Conservation (phyloP, 495 filamentous ascomycete genomes). For the Xylaria acuta region DNA sequence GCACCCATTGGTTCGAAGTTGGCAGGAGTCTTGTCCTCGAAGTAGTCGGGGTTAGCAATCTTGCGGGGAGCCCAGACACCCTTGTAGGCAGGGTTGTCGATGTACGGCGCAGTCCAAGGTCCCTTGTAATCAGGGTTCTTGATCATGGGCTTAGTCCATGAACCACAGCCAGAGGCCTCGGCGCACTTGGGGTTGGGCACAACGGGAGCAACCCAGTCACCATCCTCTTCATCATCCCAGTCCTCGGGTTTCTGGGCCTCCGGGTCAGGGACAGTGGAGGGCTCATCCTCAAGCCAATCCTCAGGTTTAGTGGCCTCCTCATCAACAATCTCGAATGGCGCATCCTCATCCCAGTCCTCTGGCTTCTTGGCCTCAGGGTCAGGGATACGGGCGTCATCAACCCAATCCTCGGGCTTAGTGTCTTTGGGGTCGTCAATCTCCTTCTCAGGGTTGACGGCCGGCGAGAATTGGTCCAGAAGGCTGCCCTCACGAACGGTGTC, state of each 20-base stretch:
- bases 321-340: slow-evolving; percentile 92
- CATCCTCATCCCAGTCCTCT: slow-evolving; percentile 99
- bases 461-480: slow-evolving; percentile 93
- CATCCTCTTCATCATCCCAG: slow-evolving; percentile 99
- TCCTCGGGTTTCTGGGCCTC: slow-evolving; percentile 99
- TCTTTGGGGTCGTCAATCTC: slow-evolving; percentile 98
- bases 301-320: slow-evolving; percentile 90
- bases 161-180: slow-evolving; percentile 91
- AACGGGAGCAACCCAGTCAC: slow-evolving; percentile 95
- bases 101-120: slow-evolving; percentile 92
- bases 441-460: slow-evolving; percentile 89
- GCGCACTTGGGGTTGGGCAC: slow-evolving; percentile 95
- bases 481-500: slow-evolving; percentile 83
- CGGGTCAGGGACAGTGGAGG: slow-evolving; percentile 84
- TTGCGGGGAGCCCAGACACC: slow-evolving; percentile 92
- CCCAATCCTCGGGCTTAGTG: slow-evolving; percentile 94
- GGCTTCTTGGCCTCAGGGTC: slow-evolving; percentile 97
- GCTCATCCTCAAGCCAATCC: slow-evolving; percentile 96
- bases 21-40: slow-evolving; percentile 94
- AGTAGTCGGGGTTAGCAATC: slow-evolving; percentile 97
- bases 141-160: slow-evolving; percentile 90
- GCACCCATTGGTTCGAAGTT: slow-evolving; percentile 99
- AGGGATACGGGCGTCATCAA: slow-evolving; percentile 86
- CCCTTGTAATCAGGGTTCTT: slow-evolving; percentile 99
- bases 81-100: slow-evolving; percentile 99